A percentile compares a stretch with the other conserved stretches of the same genome.
Conservation (phyloP, 2,329 filamentous ascomycete species). For the Epichloe uncinata region DNA sequence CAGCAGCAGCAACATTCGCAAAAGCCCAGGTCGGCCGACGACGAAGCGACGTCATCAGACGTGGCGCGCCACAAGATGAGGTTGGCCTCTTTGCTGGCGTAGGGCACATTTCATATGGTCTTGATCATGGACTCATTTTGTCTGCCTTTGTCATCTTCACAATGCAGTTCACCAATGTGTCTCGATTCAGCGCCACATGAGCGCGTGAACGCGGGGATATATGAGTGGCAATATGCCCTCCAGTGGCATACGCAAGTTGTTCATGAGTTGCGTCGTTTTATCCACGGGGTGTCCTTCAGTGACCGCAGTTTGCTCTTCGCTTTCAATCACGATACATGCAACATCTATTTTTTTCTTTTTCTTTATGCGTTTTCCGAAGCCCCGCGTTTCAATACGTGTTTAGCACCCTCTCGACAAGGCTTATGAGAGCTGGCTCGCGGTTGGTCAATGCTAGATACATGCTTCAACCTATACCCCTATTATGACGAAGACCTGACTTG, state of each 20-base stretch:
- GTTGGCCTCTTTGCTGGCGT: background rate
- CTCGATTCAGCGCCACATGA: too few species aligned
- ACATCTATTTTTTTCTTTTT: too few species aligned
- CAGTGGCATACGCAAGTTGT: too few species aligned
- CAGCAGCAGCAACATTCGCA: background rate
- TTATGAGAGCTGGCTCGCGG: background rate
- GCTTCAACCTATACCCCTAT: background rate
- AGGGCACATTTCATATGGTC: background rate
- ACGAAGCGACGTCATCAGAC: background rate
- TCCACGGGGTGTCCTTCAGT: too few species aligned
- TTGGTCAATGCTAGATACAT: background rate
- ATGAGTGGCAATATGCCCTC: too few species aligned
- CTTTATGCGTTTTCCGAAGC: background rate
- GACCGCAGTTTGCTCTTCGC: too few species aligned
- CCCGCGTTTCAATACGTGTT: background rate
- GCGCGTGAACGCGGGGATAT: too few species aligned
- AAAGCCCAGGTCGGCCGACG: background rate
- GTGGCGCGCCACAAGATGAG: background rate
- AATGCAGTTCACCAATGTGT: too few species aligned
- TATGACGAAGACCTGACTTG: background rate
- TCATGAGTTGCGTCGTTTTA: too few species aligned
- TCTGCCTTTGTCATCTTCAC: too few species aligned
- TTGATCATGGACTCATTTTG: too few species aligned
- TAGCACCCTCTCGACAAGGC: background rate
- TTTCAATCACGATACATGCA: too few species aligned